phyloP scores from a whole-genome alignment of 148 eudicot species.

The Pharnaceum exiguum region DNA sequence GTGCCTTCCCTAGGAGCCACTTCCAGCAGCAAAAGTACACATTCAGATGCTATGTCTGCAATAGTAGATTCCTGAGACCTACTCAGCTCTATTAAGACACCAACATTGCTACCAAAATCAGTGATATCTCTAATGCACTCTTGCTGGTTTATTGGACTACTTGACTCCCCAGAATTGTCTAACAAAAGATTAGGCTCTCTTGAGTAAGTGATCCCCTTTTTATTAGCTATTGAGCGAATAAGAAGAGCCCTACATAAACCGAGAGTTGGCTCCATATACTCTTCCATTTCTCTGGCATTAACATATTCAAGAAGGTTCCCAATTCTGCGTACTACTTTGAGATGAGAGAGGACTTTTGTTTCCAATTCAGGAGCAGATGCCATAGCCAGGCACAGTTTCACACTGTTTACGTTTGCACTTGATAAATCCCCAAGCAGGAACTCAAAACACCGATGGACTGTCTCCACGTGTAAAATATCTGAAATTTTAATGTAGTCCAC shows the following conservation, averaged over 20 bases:
- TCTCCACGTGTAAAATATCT: conserved; percentile 69
- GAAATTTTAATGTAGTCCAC: conserved; percentile 61
- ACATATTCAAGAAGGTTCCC: conserved; percentile 79
- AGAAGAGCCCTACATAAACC: conserved; percentile 76
- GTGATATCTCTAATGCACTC: conserved; percentile 62
- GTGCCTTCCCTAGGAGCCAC: conserved; percentile 85
- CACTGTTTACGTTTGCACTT: conserved; percentile 69
- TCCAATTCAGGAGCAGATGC: conserved; percentile 89
- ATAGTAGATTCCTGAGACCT: conserved; percentile 32
- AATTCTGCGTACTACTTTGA: conserved; percentile 76
- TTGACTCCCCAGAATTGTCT: conserved; percentile 34
- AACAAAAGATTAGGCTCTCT: conserved; percentile 56
- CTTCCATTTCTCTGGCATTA: conserved; percentile 76
- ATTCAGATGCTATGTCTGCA: conserved; percentile 77
- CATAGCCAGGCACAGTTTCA: conserved; percentile 79
- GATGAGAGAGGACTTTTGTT: conserved; percentile 66
- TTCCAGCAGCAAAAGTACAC: conserved; percentile 60
- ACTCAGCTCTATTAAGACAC: conserved; percentile 61
- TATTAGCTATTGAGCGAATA: conserved; percentile 44
- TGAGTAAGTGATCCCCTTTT: conserved; percentile 31
- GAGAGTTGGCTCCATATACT: conserved; percentile 82
- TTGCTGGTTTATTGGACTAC: conserved; percentile 39
- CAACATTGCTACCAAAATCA: conserved; percentile 70
- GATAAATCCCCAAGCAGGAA: conserved; percentile 85
- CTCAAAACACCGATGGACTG: conserved; percentile 79